Evolutionary conservation across 108 stramenopile species (phyloP).

Genomic region (Stephanodiscus triporus): DNA sequence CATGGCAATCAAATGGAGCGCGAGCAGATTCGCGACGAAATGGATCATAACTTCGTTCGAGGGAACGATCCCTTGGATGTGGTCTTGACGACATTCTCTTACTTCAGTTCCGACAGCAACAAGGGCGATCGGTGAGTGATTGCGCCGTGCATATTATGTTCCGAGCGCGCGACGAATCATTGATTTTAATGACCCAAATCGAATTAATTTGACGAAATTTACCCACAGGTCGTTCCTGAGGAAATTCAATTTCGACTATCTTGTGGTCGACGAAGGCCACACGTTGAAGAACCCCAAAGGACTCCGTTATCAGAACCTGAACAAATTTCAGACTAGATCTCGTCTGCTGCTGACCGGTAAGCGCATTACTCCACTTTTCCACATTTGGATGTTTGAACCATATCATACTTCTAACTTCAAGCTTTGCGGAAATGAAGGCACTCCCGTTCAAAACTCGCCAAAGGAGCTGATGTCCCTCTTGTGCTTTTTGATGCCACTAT

Average conservation of each 20-base stretch:
- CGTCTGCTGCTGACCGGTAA: slow-evolving; percentile 75
- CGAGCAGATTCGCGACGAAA: slow-evolving; percentile 54
- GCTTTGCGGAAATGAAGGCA: slow-evolving; percentile 24
- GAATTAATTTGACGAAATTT: neutral
- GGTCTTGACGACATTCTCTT: slow-evolving; percentile 81
- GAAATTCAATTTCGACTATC: slow-evolving; percentile 79
- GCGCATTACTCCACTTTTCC: neutral
- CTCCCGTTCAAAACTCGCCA: slow-evolving; percentile 82
- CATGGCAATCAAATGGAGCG: slow-evolving; percentile 73
- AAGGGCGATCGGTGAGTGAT: slow-evolving; percentile 58
- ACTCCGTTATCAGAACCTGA: slow-evolving; percentile 68
- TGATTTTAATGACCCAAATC: neutral
- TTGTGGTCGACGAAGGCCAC: slow-evolving; percentile 86
- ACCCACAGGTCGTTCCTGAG: slow-evolving; percentile 58
- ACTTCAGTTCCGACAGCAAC: slow-evolving; percentile 75
- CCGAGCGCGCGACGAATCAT: neutral
- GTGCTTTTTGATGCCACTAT: slow-evolving; percentile 88
- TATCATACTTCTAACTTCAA: neutral
- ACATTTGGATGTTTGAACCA: slow-evolving; percentile 21
- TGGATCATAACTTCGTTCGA: slow-evolving; percentile 41
- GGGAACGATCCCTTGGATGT: slow-evolving; percentile 57
- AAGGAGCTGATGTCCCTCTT: slow-evolving; percentile 86
- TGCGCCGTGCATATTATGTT: neutral
- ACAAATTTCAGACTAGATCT: slow-evolving; percentile 65
- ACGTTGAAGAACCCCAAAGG: slow-evolving; percentile 81